Percentiles rank a stretch among this genome's conserved stretches.
phyloP scores from a whole-genome alignment of 1,284 basidiomycete genomes.

The Meira nashicola region DNA sequence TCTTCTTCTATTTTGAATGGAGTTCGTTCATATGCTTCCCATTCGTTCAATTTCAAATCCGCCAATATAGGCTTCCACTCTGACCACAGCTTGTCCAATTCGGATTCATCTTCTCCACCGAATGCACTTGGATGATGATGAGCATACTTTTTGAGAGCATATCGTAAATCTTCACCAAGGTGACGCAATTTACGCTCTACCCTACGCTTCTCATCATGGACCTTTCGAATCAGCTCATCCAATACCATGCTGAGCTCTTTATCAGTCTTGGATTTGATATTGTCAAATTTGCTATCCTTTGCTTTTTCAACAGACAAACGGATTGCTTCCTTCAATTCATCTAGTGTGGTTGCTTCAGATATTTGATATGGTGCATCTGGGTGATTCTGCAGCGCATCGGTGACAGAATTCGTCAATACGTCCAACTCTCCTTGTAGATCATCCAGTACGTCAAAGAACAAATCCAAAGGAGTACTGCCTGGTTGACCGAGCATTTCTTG shows the following conservation, averaged over 20 bases:
- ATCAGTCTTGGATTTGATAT: slow-evolving; percentile 4
- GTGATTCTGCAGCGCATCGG: too few relatives aligned
- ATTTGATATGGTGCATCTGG: slow-evolving; percentile 49
- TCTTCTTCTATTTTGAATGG: slow-evolving; percentile 18
- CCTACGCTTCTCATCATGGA: slow-evolving; percentile 66
- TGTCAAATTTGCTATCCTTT: not conserved
- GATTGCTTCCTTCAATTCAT: slow-evolving; percentile 58
- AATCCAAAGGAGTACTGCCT: slow-evolving; percentile 86
- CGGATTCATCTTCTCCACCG: slow-evolving; percentile 3
- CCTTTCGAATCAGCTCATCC: slow-evolving; percentile 64
- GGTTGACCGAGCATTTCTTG: slow-evolving; percentile 77
- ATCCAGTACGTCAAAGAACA: slow-evolving; percentile 93
- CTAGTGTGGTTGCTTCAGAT: slow-evolving; percentile 54
- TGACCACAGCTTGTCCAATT: slow-evolving; percentile 3
- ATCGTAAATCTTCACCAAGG: slow-evolving; percentile 88
- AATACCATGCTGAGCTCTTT: slow-evolving; percentile 17
- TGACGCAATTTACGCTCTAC: slow-evolving; percentile 78
- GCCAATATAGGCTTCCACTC: slow-evolving; percentile 20
- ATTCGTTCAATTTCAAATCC: slow-evolving; percentile 18
- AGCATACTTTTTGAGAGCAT: slow-evolving; percentile 74
- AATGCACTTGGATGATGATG: slow-evolving; percentile 1
- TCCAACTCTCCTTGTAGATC: slow-evolving; percentile 73
- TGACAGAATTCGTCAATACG: slow-evolving; percentile 57
- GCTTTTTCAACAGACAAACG: not conserved
- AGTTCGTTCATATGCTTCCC: slow-evolving; percentile 9